Evolutionary conservation across 2,329 filamentous ascomycete species (phyloP).

Genomic region (Rhinocladiella similis): DNA sequence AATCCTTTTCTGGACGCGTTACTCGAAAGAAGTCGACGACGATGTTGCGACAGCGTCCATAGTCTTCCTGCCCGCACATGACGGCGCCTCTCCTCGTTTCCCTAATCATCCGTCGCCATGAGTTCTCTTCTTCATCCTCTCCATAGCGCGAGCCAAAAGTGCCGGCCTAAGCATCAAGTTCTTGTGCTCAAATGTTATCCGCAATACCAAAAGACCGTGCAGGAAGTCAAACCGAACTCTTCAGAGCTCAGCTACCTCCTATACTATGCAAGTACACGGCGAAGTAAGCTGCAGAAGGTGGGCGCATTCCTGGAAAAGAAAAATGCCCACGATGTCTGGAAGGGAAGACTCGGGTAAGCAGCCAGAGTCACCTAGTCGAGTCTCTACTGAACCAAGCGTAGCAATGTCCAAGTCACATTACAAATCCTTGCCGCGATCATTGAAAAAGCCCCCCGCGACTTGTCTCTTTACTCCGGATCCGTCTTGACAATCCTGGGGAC

Average conservation of each 20-base stretch:
- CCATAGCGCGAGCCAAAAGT: constrained; percentile 60
- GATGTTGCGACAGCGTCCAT: constrained; percentile 5
- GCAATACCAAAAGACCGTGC: constrained; percentile 82
- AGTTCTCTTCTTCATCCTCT: constrained; percentile 40
- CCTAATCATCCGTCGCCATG: constrained; percentile 19
- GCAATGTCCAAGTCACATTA: constrained; percentile 91
- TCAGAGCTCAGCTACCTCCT: constrained; percentile 96
- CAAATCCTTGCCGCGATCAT: constrained; percentile 89
- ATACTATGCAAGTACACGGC: constrained; percentile 92
- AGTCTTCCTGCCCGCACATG: constrained; percentile 6
- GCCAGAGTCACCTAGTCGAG: constrained; percentile 1
- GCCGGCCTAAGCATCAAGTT: constrained; percentile 93
- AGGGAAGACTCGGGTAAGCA: constrained; percentile 78
- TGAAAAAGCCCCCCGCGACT: constrained; percentile 87
- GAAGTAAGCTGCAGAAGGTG: constrained; percentile 95
- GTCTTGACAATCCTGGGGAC: constrained; percentile 81
- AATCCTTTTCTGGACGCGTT: background rate
- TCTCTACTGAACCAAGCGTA: constrained; percentile 38
- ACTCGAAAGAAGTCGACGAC: background rate
- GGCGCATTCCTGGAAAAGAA: constrained; percentile 93
- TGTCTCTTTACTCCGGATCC: constrained; percentile 82
- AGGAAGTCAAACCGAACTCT: constrained; percentile 92
- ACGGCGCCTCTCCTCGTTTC: constrained; percentile 9
- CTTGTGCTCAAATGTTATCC: constrained; percentile 96
- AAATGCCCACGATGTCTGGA: constrained; percentile 87